Conservation (phyloP, 192 early-diverging fungal species). For the Coemansia sp. region DNA sequence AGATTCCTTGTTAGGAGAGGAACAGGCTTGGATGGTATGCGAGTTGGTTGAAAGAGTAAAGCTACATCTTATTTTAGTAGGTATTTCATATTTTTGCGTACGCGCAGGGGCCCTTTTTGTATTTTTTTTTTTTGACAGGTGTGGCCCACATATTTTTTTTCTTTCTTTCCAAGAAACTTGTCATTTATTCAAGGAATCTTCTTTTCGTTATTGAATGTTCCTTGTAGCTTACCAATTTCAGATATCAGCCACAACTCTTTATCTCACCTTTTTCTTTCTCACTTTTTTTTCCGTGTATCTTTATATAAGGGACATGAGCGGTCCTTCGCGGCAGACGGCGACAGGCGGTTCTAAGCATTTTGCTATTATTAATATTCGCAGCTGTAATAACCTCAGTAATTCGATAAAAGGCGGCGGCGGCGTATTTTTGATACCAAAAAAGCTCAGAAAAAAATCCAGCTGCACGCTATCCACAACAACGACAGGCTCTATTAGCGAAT, state of each 20-base stretch:
- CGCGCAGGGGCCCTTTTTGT: not conserved
- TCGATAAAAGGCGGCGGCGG: not conserved
- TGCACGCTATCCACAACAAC: constrained; percentile 11
- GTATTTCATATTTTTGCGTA: constrained; percentile 1
- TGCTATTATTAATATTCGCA: constrained; percentile 39
- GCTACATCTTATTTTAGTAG: not conserved
- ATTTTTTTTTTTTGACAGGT: not conserved
- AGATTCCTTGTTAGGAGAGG: not conserved
- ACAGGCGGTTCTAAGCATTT: not conserved
- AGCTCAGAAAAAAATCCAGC: constrained; percentile 24
- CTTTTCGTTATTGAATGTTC: not conserved
- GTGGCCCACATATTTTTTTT: not conserved
- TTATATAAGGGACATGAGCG: not conserved
- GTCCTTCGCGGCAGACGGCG: constrained; percentile 1
- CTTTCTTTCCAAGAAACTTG: not conserved
- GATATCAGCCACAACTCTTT: not conserved
- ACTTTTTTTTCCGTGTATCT: not conserved
- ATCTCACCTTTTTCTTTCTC: not conserved
- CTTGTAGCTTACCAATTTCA: not conserved
- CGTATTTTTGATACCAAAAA: not conserved
- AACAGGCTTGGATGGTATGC: not conserved
- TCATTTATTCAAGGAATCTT: not conserved
- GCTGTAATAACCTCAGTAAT: not conserved
- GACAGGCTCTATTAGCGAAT: not conserved
- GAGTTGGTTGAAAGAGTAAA: not conserved